Base-by-base conservation (phyloP, 129 eudicot species). In the Sambucus nigra region DNA sequence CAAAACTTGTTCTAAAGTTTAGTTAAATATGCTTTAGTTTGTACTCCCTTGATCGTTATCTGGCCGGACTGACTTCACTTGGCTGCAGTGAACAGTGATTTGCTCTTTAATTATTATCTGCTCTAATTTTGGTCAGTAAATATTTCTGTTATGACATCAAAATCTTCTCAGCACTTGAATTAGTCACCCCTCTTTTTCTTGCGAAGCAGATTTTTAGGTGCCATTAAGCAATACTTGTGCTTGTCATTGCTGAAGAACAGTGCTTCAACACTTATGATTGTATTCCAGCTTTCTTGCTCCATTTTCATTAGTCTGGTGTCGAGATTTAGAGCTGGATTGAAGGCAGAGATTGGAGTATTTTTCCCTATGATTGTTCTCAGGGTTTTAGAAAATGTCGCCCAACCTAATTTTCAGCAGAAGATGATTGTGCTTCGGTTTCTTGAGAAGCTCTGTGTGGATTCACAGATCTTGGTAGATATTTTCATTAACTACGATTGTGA, bases 301-400 rank as follows among this genome's bases (percentile, higher is more conserved):
- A 88, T 88, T 65, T 88, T 88, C 73, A 76, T 88, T 48, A 88
- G 96, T 65, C 69, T 83, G 80, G 84, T 88, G 35, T 78, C 96
- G 64, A 75, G 96, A 69, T 88, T 88, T 68, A 80, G 96, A 73
- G 87, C 96, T 49, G 96, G 96, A 57, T 46, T 88, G 69, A 88
- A 88, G 69, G 94, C 96, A 63, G 96, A 88, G 71, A 88, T 88
- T 51, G 94, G 96, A 47, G 96, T 88, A 31, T 88, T 88, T 64
- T 88, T 83, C 62, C 96, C 94, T 31, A 88, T 88, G 96, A 88
- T 88, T 54, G 94, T 88, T 51, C 91, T 88, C 17, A 76, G 94
- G 68, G 94, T 83, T 58, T 59, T 88, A 55, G 96, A 88, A 55
- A 88, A 88, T 64, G 96, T 88, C 54, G 69, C 87, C 49, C 89